These are phyloP conservation scores for Chytriomyces sp. DNA, from an alignment of 192 early-diverging fungal genomes.

Conservation along the genomic window DNA sequence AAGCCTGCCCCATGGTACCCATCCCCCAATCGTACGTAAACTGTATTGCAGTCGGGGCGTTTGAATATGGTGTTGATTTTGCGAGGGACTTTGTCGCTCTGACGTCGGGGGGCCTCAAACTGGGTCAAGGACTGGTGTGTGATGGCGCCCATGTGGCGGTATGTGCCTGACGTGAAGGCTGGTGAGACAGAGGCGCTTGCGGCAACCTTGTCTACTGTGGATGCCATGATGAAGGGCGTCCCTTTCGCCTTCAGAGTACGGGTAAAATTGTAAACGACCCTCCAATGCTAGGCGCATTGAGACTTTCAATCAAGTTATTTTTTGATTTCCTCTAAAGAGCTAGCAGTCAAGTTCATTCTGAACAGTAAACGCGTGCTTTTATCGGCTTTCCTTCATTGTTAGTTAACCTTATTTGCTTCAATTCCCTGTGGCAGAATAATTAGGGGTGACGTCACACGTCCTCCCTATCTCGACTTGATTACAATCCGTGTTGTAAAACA, in stretches of 20 bases:
- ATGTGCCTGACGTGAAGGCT: conserved; percentile 29
- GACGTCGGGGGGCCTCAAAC: conserved; percentile 40
- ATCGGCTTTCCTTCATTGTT: too few species aligned
- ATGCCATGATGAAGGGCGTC: background rate
- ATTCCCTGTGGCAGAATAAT: too few species aligned
- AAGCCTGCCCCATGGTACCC: conserved; percentile 34
- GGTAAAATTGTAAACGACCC: background rate
- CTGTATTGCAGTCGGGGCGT: conserved; percentile 47
- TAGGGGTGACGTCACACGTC: too few species aligned
- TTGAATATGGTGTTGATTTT: conserved; percentile 37
- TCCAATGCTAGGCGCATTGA: too few species aligned
- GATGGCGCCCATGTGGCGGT: conserved; percentile 25
- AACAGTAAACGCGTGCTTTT: too few species aligned
- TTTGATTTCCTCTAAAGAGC: too few species aligned
- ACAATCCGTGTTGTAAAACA: too few species aligned
- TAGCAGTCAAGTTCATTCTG: too few species aligned
- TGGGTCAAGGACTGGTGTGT: conserved; percentile 53
- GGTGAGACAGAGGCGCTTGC: conserved; percentile 20
- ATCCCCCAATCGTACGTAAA: conserved; percentile 57
- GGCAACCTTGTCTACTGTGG: background rate
- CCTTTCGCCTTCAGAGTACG: conserved; percentile 7
- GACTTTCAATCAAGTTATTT: too few species aligned
- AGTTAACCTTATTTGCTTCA: too few species aligned
- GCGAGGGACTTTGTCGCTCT: conserved; percentile 44
- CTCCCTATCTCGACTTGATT: too few species aligned